Conservation (phyloP, 2,329 filamentous ascomycete species). For the Endoconidiophora laricicola region DNA sequence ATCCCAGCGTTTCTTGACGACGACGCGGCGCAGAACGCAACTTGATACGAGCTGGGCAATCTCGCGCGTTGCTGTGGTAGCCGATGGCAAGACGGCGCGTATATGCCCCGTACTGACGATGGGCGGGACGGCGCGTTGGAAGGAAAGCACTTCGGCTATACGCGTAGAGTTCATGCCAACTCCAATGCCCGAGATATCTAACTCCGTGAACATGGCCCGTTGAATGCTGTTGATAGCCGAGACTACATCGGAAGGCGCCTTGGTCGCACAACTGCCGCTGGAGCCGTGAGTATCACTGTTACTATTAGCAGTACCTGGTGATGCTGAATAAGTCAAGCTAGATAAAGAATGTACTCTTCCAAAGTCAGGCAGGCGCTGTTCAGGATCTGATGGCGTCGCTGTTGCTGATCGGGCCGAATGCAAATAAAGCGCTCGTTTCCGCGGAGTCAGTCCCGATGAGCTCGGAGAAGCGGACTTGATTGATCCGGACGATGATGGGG, state of each 20-base stretch:
- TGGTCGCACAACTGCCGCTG: too few relatives aligned
- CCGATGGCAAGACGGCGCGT: conserved; percentile 42
- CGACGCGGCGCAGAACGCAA: conserved; percentile 43
- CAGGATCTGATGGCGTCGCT: background rate
- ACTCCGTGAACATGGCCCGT: conserved; percentile 43
- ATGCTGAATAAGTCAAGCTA: background rate
- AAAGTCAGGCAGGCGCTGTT: background rate
- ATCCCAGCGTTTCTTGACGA: conserved; percentile 46
- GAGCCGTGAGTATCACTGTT: too few relatives aligned
- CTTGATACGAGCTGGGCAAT: conserved; percentile 40
- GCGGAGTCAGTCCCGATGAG: background rate
- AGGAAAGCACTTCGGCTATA: conserved; percentile 46
- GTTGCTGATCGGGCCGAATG: background rate
- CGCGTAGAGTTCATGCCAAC: conserved; percentile 47
- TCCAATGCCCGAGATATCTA: conserved; percentile 28
- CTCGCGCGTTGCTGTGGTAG: conserved; percentile 51
- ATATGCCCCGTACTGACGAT: conserved; percentile 51
- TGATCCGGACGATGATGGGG: conserved; percentile 13
- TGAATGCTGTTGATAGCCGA: conserved; percentile 49
- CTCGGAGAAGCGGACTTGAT: conserved; percentile 18
- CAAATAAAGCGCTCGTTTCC: background rate
- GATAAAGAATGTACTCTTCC: background rate
- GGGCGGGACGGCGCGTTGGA: conserved; percentile 40
- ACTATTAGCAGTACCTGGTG: background rate
- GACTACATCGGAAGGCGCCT: conserved; percentile 15